A percentile compares a stretch with the other conserved stretches of the same genome.
phyloP scores from a whole-genome alignment of 2,329 filamentous ascomycete genomes.

The Penicillium psychrosexuale region DNA sequence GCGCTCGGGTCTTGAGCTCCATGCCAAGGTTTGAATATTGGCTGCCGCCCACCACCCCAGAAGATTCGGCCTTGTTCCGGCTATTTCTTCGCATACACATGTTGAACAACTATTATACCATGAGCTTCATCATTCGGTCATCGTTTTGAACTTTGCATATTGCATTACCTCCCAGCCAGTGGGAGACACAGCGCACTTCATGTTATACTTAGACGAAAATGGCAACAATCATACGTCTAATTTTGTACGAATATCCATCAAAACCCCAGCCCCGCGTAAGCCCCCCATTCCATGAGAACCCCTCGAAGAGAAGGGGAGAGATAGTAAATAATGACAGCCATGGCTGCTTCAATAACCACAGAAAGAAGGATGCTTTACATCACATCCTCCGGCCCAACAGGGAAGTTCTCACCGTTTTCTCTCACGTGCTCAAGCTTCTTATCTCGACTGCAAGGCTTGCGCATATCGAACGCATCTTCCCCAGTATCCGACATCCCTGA shows the following conservation, averaged over 20 bases:
- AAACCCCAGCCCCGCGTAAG: background rate
- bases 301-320: background rate
- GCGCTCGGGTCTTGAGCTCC: constrained; percentile 32
- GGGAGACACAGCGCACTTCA: background rate
- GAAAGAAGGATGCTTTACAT: background rate
- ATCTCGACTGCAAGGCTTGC: constrained; percentile 84
- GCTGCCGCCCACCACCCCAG: background rate
- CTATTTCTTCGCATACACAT: background rate
- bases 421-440: constrained; percentile 71
- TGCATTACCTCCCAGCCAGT: background rate
- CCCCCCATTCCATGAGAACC: background rate
- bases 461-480: constrained; percentile 96
- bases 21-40: constrained; percentile 26
- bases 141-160: background rate
- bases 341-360: background rate
- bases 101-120: background rate
- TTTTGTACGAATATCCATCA: background rate
- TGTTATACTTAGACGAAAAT: background rate
- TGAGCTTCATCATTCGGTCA: background rate
- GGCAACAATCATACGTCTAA: background rate
- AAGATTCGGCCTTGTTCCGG: background rate
- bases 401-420: constrained; percentile 72
- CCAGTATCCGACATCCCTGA: constrained; percentile 55
- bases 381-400: constrained; percentile 79
- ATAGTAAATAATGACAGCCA: background rate